Base-by-base conservation (phyloP, 305 asterid species). In the Salvia sclarea region DNA sequence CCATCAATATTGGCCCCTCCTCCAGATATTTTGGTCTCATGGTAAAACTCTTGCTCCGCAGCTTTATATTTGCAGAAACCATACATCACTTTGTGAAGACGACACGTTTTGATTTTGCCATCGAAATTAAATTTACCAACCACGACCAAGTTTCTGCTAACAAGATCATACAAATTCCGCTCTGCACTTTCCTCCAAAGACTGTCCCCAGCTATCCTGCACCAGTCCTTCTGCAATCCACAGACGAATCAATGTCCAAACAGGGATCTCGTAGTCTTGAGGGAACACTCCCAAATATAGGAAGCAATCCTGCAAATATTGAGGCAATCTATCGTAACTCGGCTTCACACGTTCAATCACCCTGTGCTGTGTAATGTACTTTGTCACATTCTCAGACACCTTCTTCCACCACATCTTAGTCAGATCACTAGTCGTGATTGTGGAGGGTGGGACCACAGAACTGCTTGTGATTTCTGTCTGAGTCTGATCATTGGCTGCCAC, bases 211-310 rank as follows among this genome's bases (percentile, higher is more conserved):
- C 3, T 0, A 25, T 13, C 40, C 2, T 25, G 61, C 6, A 54
- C 21, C 0, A 54, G 40, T 54, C 61, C 40, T 54, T 54, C 61
- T 2, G 61, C 61, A 28, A 55, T 30, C 61, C 61, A 55, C 41
- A 55, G 3, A 1, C 61, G 61, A 13, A 8, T 3, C 41, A 55
- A 14, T 55, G 41, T 55, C 41, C 7, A 7, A 55, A 55, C 41
- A 8, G 21, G 6, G 41, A 55, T 55, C 61, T 55, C 61, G 14
- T 7, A 12, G n/a, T 5, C 40, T 55, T 28, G 13, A 12, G 61
- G 61, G 8, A 55, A 55, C 41, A n/a, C 40, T 55, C 61, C 61
- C 40, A 55, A 55, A 28, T 55, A 55, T 0, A 55, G 61, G 61
- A 55, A 55, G 41, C 61, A 55, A 1, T 55, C 16, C 9, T n/a